Evolutionary conservation across 1,284 basidiomycete species (phyloP).

Genomic region (Cronartium ribicola): DNA sequence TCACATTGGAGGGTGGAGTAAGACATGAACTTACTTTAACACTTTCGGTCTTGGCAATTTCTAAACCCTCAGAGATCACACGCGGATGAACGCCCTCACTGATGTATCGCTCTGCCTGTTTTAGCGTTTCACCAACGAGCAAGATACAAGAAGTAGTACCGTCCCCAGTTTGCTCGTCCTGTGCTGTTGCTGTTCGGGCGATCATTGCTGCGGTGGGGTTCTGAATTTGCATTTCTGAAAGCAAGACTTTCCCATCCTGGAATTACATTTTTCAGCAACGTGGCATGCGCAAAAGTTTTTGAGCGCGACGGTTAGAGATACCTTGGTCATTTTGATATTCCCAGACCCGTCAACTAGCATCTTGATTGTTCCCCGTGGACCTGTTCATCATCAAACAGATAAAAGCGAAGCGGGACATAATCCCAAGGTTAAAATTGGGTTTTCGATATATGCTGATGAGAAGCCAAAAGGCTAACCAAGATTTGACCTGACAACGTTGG

Average conservation of each 20-base stretch:
- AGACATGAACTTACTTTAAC: conserved; percentile 62
- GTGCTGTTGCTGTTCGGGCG: conserved; percentile 93
- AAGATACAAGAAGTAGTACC: conserved; percentile 97
- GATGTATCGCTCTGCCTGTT: conserved; percentile 96
- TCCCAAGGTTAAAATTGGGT: conserved; percentile 4
- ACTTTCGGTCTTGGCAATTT: conserved; percentile 93
- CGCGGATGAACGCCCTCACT: conserved; percentile 98
- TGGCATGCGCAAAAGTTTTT: neutral
- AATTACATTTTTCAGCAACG: neutral
- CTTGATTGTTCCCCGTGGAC: conserved; percentile 91
- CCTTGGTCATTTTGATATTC: conserved; percentile 99
- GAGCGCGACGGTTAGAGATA: conserved; percentile 40
- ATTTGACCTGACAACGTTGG: conserved; percentile 94
- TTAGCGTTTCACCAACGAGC: conserved; percentile 92
- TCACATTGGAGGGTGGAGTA: neutral
- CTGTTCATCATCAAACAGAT: conserved; percentile 54
- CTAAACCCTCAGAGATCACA: conserved; percentile 90
- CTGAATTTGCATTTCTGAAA: conserved; percentile 99
- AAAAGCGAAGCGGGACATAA: conserved; percentile 43
- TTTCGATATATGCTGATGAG: neutral
- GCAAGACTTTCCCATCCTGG: conserved; percentile 85
- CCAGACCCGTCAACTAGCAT: conserved; percentile 99
- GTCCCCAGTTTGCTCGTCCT: conserved; percentile 98
- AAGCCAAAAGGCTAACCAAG: conserved; percentile 60
- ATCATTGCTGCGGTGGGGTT: conserved; percentile 99